Conservation (phyloP, 2,329 filamentous ascomycete species). For the Hypoxylon sp. region DNA sequence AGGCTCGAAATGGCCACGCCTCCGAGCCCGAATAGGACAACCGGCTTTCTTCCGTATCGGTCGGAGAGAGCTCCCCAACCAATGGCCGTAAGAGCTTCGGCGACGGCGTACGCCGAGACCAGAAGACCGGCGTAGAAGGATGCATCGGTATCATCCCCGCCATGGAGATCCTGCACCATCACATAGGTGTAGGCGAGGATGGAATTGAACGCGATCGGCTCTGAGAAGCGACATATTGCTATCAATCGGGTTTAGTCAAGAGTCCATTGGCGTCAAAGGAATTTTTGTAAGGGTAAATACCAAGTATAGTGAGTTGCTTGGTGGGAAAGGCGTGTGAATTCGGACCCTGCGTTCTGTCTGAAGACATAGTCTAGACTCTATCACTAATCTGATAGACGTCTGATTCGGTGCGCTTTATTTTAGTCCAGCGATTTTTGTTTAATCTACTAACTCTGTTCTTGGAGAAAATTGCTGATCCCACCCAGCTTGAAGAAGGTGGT, state of each 20-base stretch:
- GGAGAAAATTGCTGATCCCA: conserved; percentile 43
- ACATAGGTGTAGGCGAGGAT: conserved; percentile 62
- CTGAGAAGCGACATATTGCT: conserved; percentile 63
- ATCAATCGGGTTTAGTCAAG: conserved; percentile 9
- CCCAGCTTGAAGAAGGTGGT: conserved; percentile 28
- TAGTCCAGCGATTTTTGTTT: conserved; percentile 19
- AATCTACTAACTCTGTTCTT: conserved; percentile 28
- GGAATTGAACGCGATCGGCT: conserved; percentile 63
- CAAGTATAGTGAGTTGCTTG: conserved; percentile 62
- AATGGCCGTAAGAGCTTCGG: conserved; percentile 61
- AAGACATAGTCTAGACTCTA: conserved; percentile 35
- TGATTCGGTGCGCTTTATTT: not conserved
- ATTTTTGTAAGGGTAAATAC: conserved; percentile 46
- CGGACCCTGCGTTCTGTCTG: conserved; percentile 33
- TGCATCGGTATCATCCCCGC: conserved; percentile 57
- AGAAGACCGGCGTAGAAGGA: conserved; percentile 67
- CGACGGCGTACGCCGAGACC: conserved; percentile 61
- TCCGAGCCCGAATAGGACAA: conserved; percentile 56
- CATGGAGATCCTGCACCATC: conserved; percentile 60
- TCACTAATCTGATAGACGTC: conserved; percentile 7
- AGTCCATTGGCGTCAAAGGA: not conserved
- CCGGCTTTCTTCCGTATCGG: conserved; percentile 57
- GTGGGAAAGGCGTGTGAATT: conserved; percentile 58
- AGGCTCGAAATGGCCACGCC: conserved; percentile 59
- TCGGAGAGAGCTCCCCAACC: conserved; percentile 61